Percentiles rank a stretch among this genome's conserved stretches.
These are phyloP conservation scores for Herpotrichia juniperi DNA, from an alignment of 2,329 filamentous ascomycete species.

Conservation along the genomic window DNA sequence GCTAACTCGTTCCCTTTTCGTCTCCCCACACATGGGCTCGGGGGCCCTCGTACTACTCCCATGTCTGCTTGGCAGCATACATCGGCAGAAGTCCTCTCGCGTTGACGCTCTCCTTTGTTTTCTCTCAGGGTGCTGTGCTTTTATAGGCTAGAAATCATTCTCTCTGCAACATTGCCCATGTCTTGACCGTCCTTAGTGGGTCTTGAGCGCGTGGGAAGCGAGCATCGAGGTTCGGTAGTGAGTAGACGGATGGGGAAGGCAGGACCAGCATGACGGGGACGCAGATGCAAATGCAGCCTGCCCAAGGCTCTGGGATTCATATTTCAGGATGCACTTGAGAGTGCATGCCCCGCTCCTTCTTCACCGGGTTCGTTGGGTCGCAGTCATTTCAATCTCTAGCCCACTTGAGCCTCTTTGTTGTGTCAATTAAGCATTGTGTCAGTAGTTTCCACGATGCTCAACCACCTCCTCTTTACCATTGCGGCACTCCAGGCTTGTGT, in stretches of 20 bases:
- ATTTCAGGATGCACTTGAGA: neutral
- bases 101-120: slow-evolving; percentile 7
- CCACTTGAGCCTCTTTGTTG: slow-evolving; percentile 2
- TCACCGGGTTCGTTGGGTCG: slow-evolving; percentile 4
- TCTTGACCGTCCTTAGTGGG: slow-evolving; percentile 10
- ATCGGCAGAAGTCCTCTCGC: slow-evolving; percentile 4
- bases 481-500: slow-evolving; percentile 15
- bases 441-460: slow-evolving; percentile 8
- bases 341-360: slow-evolving; percentile 10
- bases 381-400: slow-evolving; percentile 1
- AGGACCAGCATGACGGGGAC: neutral
- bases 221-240: neutral
- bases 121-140: neutral
- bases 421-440: slow-evolving; percentile 3
- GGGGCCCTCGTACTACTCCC: slow-evolving; percentile 5
- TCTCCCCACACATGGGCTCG: slow-evolving; percentile 11
- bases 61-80: slow-evolving; percentile 7
- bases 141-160: slow-evolving; percentile 5
- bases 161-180: neutral
- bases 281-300: neutral
- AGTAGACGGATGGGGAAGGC: neutral
- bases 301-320: slow-evolving; percentile 10
- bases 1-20: slow-evolving; percentile 10
- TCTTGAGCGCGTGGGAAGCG: slow-evolving; percentile 4
- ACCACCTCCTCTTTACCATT: slow-evolving; percentile 10